These are phyloP conservation scores for Trametes gibbosa DNA, from an alignment of 768 basidiomycete genomes.

Conservation along the genomic window DNA sequence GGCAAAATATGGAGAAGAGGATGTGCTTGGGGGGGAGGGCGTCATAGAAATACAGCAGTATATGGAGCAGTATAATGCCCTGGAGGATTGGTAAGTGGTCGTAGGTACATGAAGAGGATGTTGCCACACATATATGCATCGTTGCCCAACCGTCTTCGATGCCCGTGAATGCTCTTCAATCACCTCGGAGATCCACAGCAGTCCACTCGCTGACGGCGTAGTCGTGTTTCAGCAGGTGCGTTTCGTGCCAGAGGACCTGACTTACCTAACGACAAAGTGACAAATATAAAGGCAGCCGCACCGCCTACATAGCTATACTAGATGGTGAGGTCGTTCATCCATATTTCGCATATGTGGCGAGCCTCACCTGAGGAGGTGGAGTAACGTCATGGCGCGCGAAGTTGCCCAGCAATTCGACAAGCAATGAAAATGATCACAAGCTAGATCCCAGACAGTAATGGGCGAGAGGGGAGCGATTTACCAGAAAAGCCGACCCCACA, in stretches of 20 bases:
- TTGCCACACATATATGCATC: constrained; percentile 79
- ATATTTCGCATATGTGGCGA: background rate
- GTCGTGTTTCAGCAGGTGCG: background rate
- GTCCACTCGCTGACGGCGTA: constrained; percentile 70
- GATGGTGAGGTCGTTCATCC: background rate
- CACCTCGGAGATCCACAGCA: constrained; percentile 90
- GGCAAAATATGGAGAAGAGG: constrained; percentile 78
- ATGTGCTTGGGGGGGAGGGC: constrained; percentile 74
- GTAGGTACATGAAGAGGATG: background rate
- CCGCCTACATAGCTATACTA: constrained; percentile 67
- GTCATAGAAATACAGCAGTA: constrained; percentile 76
- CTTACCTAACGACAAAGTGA: constrained; percentile 88
- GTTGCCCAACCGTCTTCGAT: constrained; percentile 80
- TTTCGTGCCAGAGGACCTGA: background rate
- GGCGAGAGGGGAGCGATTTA: background rate
- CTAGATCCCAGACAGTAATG: background rate
- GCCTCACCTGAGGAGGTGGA: constrained; percentile 20
- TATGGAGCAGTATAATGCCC: constrained; percentile 78
- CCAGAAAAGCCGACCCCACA: background rate
- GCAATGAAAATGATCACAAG: too few relatives aligned
- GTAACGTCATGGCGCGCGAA: constrained; percentile 14
- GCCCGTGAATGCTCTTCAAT: constrained; percentile 89
- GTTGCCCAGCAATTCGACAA: constrained; percentile 5
- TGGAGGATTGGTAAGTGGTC: constrained; percentile 29
- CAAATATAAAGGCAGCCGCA: constrained; percentile 78